Percentiles rank a stretch among this genome's conserved stretches.
Evolutionary conservation across 2,329 filamentous ascomycete genomes (phyloP).

Genomic region (Pezicula carpinea): DNA sequence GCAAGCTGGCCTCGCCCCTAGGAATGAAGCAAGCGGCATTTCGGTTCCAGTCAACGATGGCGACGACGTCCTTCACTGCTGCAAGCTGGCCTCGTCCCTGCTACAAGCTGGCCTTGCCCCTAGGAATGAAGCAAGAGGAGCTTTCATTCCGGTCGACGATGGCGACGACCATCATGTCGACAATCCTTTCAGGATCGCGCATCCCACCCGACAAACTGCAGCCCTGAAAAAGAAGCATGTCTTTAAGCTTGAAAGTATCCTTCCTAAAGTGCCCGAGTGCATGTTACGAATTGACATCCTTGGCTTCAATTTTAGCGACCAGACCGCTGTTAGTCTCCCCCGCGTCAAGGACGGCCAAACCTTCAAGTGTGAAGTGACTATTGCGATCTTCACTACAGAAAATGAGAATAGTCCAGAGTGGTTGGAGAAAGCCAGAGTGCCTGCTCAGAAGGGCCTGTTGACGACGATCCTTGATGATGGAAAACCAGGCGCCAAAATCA

Average conservation of each 20-base stretch:
- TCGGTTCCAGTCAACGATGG: background rate
- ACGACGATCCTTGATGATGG: constrained; percentile 8
- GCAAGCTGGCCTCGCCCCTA: background rate
- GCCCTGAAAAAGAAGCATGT: too few relatives aligned
- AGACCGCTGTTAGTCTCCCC: background rate
- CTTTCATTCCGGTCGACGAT: constrained; percentile 3
- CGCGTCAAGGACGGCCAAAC: constrained; percentile 1
- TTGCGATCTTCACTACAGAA: constrained; percentile 16
- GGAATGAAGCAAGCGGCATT: constrained; percentile 9
- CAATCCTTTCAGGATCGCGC: background rate
- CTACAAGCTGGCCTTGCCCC: too few relatives aligned
- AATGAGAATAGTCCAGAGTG: constrained; percentile 11
- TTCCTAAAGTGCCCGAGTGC: constrained; percentile 8
- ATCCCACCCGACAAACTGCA: background rate
- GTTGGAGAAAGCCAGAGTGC: constrained; percentile 5
- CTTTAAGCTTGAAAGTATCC: constrained; percentile 4
- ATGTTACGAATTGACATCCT: constrained; percentile 18
- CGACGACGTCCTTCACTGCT: background rate
- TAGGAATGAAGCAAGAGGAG: constrained; percentile 3
- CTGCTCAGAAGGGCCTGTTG: constrained; percentile 8
- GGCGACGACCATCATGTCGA: too few relatives aligned
- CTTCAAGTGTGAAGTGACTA: constrained; percentile 14
- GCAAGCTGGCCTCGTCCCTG: background rate
- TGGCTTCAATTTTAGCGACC: constrained; percentile 9
- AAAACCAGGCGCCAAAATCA: constrained; percentile 10